Evolutionary conservation across 345 rosid genomes (phyloP), one percentile per base, ranked within the genome.

Genomic region (Isatis tinctoria): DNA sequence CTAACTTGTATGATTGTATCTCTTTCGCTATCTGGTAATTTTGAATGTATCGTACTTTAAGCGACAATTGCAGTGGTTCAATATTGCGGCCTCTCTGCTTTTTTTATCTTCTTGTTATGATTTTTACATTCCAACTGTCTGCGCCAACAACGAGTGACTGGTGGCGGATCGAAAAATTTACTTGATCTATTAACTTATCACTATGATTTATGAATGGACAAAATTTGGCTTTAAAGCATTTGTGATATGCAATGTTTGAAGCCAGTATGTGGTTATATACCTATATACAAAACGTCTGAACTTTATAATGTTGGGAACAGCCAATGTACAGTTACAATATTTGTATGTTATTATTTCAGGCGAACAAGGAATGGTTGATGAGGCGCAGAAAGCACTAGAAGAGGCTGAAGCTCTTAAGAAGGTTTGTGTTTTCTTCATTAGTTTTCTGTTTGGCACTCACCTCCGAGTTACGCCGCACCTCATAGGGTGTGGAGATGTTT

Each of bases 401-500:
- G 98, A 95, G 81, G 99, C 99, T 69, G 99, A 92, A 82, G 98
- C 98, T 63, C 98, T 95, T 41, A 95, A 90, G 82, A 95, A 95
- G 99, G 99, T 95, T 62, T 57, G 74, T 26, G 7, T 22, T 33
- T 41, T 73, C n/a, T 51, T 27, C 4, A 4, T 27, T 64, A 45
- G 67, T 63, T 45, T 44, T 64, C 48, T 70, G 54, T 26, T 57
- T 47, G 39, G 43, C 18, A 22, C 48, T 60, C 33, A 47, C 53
- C 9, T 52, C 44, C 32, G 5, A 48, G 32, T 48, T 13, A 35
- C n/a, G 40, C 3, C 18, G 20, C 47, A 18, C 48, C 12, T 43
- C 9, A 1, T 68, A 44, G 33, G 6, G 27, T 60, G 33, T 53
- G 53, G 45, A 63, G 53, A 16, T 56, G 67, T 56, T 20, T 18